Evolutionary conservation across 805 yeast species (phyloP).

Genomic region (Lipomyces sp.): DNA sequence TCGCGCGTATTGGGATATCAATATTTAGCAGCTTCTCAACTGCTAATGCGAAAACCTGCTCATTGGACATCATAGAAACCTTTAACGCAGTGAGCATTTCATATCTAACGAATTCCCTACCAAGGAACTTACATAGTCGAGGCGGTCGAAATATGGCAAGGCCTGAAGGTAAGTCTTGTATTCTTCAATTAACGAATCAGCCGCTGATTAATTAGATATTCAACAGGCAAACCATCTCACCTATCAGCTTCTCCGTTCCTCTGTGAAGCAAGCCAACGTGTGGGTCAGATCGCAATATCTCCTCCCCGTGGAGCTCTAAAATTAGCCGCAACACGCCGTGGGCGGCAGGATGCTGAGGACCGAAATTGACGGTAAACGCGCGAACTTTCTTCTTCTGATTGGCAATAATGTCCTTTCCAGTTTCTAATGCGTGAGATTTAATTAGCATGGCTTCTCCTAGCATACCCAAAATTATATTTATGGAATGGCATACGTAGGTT

Average conservation of each 20-base stretch:
- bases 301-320: slow-evolving; percentile 86
- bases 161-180: slow-evolving; percentile 87
- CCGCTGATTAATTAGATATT: not conserved
- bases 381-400: slow-evolving; percentile 57
- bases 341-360: slow-evolving; percentile 95
- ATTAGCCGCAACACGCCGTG: slow-evolving; percentile 89
- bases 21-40: slow-evolving; percentile 82
- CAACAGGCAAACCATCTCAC: slow-evolving; percentile 16
- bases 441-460: not conserved
- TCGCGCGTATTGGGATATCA: slow-evolving; percentile 83
- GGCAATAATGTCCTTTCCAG: slow-evolving; percentile 35
- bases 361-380: slow-evolving; percentile 87
- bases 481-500: slow-evolving; percentile 20
- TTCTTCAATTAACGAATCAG: slow-evolving; percentile 49
- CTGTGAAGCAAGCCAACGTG: slow-evolving; percentile 87
- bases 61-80: slow-evolving; percentile 83
- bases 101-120: slow-evolving; percentile 40
- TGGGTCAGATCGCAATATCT: slow-evolving; percentile 83
- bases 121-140: slow-evolving; percentile 63
- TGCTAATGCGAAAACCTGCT: slow-evolving; percentile 80
- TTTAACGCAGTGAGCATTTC: not conserved
- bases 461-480: not conserved
- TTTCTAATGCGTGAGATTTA: slow-evolving; percentile 15
- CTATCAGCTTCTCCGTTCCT: slow-evolving; percentile 84
- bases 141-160: slow-evolving; percentile 83